Base-by-base conservation (phyloP, 1,284 basidiomycete genomes). In the Neolentinus lepideus region DNA sequence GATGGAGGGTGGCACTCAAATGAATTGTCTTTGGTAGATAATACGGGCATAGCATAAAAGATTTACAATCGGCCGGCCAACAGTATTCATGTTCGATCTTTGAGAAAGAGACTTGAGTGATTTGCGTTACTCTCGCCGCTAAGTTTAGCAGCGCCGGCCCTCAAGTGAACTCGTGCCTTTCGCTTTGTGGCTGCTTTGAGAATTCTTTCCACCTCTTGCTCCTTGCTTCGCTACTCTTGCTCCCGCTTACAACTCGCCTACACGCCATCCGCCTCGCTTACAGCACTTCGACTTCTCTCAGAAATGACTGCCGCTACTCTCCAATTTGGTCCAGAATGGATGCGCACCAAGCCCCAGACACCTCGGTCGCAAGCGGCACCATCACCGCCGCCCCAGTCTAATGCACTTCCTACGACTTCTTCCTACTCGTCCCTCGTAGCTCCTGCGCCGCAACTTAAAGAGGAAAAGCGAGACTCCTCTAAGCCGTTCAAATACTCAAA, bases 241-340 rank as follows among this genome's bases (percentile, higher is more conserved):
- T 50, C 27, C 14, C 47, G 14, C 47, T 50, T 50, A 21, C 47
- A 10, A 50, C 24, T 50, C 47, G 47, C 22, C 47, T 26, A 26
- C 11, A 50, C 47, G 25, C 47, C 8, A 12, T 31, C 29, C 12
- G 16, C 38, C 38, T 4, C 38, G 38, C 38, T 43, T 21, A 43
- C 19, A 16, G 19, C 16, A n/a, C 38, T 16, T 43, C 22, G 6
- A 50, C 9, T 4, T n/a, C 22, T 21, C 4, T 31, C 35, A 21
- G 36, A 77, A 78, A 90, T 89, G 85, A 79, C 84, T 58, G 76
- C 84, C 54, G 77, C 79, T 52, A 86, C 87, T 21, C 85, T 90
- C 81, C 90, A 91, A 69, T 90, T 91, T 75, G 88, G 87, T 65
- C 90, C 89, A 52, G 89, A 92, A 74, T 92, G 90, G 90, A 91